Base-by-base conservation (phyloP, 257 asterid species). In the Rubia yunnanensis region DNA sequence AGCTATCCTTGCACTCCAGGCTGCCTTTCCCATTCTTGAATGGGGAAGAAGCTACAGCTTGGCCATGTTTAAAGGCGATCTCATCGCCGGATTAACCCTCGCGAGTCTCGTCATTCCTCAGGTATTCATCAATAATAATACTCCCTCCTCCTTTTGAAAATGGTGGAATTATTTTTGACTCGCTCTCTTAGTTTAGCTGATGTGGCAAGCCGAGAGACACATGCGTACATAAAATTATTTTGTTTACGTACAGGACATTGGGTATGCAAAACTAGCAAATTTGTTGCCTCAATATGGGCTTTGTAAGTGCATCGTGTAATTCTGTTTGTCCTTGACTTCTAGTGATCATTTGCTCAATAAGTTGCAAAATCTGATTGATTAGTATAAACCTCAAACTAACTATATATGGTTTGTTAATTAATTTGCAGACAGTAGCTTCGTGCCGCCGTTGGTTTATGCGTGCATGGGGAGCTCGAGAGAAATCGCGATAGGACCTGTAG, bases 381-480 rank as follows among this genome's bases (percentile, higher is more conserved):
- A n/a, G n/a, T n/a, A n/a, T n/a, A n/a, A n/a, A n/a, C n/a, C n/a
- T n/a, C n/a, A n/a, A n/a, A n/a, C n/a, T n/a, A n/a, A n/a, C n/a
- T n/a, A n/a, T n/a, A n/a, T n/a, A n/a, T n/a, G n/a, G n/a, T n/a
- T n/a, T 7, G 11, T 53, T 10, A 10, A 7, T 10, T 14, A 24
- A 54, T 20, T 31, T 15, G 70, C 77, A 92, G 98, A 92, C 68
- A 82, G 90, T 27, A 92, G 98, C 76, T 89, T 92, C 57, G 95
- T 92, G 63, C 96, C 98, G 1, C 98, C 96, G 18, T 53, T 92
- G 78, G 58, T 87, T 20, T 92, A 92, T 56, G 89, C 98, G 3
- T 70, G 84, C 69, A 83, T 92, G 92, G 98, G 98, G 31, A 92
- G 98, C 80, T 92, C 96, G 0, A 80, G 92, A 53, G 95, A 92